Evolutionary conservation across 2,329 filamentous ascomycete genomes (phyloP), one percentile per base, ranked within the genome.

Genomic region (Aquanectria penicillioides): DNA sequence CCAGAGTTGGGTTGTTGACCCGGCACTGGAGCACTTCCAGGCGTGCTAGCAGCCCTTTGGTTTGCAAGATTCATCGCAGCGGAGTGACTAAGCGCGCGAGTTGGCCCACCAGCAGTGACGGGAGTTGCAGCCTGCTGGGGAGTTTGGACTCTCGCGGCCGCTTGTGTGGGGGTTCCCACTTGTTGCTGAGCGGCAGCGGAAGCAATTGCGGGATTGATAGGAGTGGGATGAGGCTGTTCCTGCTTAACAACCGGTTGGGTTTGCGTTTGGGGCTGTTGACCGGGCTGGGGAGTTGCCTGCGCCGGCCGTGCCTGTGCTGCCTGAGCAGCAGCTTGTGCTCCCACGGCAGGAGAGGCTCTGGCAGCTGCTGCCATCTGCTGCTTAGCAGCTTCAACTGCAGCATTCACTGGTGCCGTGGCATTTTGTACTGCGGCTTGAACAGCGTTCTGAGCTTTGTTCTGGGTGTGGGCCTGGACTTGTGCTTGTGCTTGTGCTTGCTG

Each of bases 1-100:
- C 67, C 71, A 2, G 66, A 64, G 43, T 54, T 71, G 38, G 70
- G 56, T 60, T 73, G 74, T 34, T 75, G 75, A 15, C 69, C 70
- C 25, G 66, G 71, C 15, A 71, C 50, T 28, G 70, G 66, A 20
- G 69, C 69, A 55, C 71, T 70, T 33, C 71, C 71, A 6, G 77
- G 75, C n/a, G 74, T 75, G 55, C 61, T 69, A 5, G 69, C 69
- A 18, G 77, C 73, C 61, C 74, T 68, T 70, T 79, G 79, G 61
- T 80, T 82, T n/a, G 80, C 81, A 23, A 80, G 73, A 50, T 74
- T 79, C 63, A 84, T 77, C n/a, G 81, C 82, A 37, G 77, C 81
- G 13, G 81, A 80, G 67, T 84, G 81, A 23, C 77, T 81, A 25
- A 83, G 75, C 3, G 82, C 75, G 13, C 77, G 75, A 2, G 79